Percentiles rank a stretch among this genome's conserved stretches.
These are phyloP conservation scores for Chlorella sp. DNA, from an alignment of 139 green algal species.

Conservation along the genomic window DNA sequence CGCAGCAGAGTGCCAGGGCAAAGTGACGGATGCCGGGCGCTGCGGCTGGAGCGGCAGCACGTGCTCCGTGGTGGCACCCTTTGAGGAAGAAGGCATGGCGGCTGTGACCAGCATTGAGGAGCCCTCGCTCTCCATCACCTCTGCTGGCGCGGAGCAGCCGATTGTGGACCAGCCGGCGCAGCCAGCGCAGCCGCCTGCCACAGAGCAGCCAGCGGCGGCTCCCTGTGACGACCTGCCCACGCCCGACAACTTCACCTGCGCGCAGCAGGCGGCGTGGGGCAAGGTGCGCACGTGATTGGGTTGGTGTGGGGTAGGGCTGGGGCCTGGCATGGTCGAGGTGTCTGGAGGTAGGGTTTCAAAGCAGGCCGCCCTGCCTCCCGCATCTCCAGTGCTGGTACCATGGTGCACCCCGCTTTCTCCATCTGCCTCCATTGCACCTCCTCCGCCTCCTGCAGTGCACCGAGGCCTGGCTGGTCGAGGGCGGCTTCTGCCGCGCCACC, in stretches of 20 bases:
- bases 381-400: no score
- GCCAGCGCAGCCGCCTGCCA: background rate
- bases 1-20: background rate
- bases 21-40: background rate
- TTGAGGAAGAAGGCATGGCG: background rate
- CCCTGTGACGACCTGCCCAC: conserved; percentile 3
- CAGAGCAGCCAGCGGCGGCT: background rate
- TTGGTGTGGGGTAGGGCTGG: background rate
- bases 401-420: no score
- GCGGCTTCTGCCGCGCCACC: conserved; percentile 22
- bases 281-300: background rate
- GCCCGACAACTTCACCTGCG: conserved; percentile 21
- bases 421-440: background rate
- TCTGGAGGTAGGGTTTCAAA: no score
- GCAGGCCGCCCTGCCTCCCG: no score
- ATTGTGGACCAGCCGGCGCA: background rate
- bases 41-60: background rate
- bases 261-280: conserved; percentile 12
- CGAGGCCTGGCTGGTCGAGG: background rate
- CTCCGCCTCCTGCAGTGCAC: background rate
- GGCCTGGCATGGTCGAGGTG: no score
- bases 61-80: background rate
- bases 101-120: background rate
- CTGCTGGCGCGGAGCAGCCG: background rate
- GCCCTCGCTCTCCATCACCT: background rate